Evolutionary conservation across 352 stramenopile genomes (phyloP), one percentile per base, ranked within the genome.

Genomic region (Phytophthora brassicae): DNA sequence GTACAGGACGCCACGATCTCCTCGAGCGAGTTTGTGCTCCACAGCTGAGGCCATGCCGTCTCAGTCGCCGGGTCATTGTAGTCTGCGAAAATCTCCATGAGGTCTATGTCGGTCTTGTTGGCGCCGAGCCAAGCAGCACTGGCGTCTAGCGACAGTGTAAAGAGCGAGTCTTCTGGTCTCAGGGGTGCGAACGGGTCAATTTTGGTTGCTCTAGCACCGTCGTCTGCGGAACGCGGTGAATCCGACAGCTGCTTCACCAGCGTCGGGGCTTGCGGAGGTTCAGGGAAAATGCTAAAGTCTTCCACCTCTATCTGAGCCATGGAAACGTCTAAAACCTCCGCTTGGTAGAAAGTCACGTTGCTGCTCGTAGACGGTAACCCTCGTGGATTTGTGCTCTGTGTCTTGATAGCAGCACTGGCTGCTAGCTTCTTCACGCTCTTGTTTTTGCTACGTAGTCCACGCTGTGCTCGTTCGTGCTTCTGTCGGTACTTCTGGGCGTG

Each of bases 401-500:
- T 58, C 43, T 50, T 20, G 23, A 3, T 16, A 56, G 51, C 23
- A 20, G 12, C 14, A 13, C 22, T 41, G 17, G 16, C 16, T 9
- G 45, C 29, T 38, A 48, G 43, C 22, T 69, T 58, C 39, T 55
- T 60, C 16, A 6, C 36, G 41, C 8, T 61, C 60, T 75, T 79
- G 39, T 48, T 63, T 28, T 68, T 70, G 46, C 72, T 84, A 42
- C 77, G 77, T 44, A 85, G 66, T 0, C 77, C 75, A 8, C 77
- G 77, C 64, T 75, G 60, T n/a, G 73, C 73, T 4, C 77, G 70
- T 54, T 84, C 77, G 51, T 80, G 77, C 73, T 90, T 90, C 68
- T 90, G 81, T 14, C 81, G 73, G 67, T 90, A 90, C 69, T 90
- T 90, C 43, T 90, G 81, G 35, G 81, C 81, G 53, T 90, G 81